Conservation (phyloP, 257 asterid species). For the Misopates orontium region DNA sequence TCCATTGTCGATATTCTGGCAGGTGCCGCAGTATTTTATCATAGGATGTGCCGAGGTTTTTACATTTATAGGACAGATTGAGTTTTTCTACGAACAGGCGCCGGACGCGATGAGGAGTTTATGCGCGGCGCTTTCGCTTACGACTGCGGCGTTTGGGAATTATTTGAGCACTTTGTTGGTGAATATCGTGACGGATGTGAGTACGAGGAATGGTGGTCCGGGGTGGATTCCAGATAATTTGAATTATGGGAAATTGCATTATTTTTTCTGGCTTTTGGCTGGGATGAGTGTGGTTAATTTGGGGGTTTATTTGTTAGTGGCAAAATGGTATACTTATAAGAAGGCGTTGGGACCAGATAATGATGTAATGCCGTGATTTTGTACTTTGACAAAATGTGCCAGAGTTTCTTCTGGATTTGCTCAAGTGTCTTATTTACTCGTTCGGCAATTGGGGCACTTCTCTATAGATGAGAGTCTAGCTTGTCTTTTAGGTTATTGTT, state of each 20-base stretch:
- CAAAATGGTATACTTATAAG: slow-evolving; percentile 46
- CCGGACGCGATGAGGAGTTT: slow-evolving; percentile 70
- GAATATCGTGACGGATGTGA: slow-evolving; percentile 44
- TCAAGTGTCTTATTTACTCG: too few relatives aligned
- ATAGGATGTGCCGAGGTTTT: slow-evolving; percentile 73
- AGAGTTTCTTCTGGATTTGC: neutral
- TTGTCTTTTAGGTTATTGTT: too few relatives aligned
- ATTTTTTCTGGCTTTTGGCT: slow-evolving; percentile 70
- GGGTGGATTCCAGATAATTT: slow-evolving; percentile 74
- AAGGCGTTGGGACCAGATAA: slow-evolving; percentile 9
- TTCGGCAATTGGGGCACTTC: too few relatives aligned
- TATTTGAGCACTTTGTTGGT: slow-evolving; percentile 60
- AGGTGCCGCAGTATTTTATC: slow-evolving; percentile 66
- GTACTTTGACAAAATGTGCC: neutral
- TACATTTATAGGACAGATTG: slow-evolving; percentile 56
- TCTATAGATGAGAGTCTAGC: too few relatives aligned
- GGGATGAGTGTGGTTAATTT: slow-evolving; percentile 50
- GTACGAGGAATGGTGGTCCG: slow-evolving; percentile 44
- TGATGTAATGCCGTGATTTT: neutral
- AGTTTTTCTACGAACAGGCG: slow-evolving; percentile 67
- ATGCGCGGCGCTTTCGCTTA: slow-evolving; percentile 58
- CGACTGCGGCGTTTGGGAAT: slow-evolving; percentile 57
- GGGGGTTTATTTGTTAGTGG: slow-evolving; percentile 46
- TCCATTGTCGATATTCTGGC: slow-evolving; percentile 62
- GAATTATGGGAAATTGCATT: slow-evolving; percentile 55